phyloP scores from a whole-genome alignment of 805 yeast species.

The Hanseniaspora pseudoguilliermondii region DNA sequence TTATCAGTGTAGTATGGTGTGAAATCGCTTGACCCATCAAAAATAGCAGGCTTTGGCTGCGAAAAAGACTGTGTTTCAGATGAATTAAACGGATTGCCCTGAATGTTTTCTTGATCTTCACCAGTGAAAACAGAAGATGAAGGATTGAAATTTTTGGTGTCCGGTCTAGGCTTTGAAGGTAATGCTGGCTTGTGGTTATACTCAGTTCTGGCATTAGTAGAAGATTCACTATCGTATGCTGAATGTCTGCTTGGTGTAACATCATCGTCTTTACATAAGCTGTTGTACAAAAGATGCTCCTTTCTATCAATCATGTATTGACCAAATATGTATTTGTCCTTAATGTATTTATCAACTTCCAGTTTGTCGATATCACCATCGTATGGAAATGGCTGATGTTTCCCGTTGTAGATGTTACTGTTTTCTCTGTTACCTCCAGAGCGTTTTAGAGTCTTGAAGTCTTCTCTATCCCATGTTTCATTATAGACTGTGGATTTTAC shows the following conservation, averaged over 20 bases:
- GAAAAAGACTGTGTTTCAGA: slow-evolving; percentile 10
- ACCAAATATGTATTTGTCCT: slow-evolving; percentile 59
- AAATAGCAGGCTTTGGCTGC: slow-evolving; percentile 21
- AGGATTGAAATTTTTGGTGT: slow-evolving; percentile 21
- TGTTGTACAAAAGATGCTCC: slow-evolving; percentile 23
- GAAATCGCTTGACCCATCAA: slow-evolving; percentile 34
- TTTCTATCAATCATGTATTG: slow-evolving; percentile 31
- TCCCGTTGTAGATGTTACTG: slow-evolving; percentile 53
- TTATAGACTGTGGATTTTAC: slow-evolving; percentile 51
- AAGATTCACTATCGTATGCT: slow-evolving; percentile 7
- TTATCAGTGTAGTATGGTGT: slow-evolving; percentile 61
- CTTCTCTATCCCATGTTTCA: slow-evolving; percentile 53
- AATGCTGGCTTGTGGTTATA: slow-evolving; percentile 23
- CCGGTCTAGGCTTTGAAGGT: slow-evolving; percentile 30
- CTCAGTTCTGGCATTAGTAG: not conserved
- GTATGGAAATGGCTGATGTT: slow-evolving; percentile 53
- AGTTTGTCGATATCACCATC: slow-evolving; percentile 58
- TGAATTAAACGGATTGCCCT: slow-evolving; percentile 14
- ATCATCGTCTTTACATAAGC: slow-evolving; percentile 12
- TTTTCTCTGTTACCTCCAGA: slow-evolving; percentile 54
- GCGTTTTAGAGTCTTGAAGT: slow-evolving; percentile 33
- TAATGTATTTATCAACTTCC: slow-evolving; percentile 43
- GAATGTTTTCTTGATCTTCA: not conserved
- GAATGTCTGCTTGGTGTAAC: slow-evolving; percentile 5
- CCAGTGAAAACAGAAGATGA: slow-evolving; percentile 29